Percentiles rank a stretch among this genome's conserved stretches.
Conservation (phyloP, 2,329 filamentous ascomycete species). For the Aspergillus clavatus region DNA sequence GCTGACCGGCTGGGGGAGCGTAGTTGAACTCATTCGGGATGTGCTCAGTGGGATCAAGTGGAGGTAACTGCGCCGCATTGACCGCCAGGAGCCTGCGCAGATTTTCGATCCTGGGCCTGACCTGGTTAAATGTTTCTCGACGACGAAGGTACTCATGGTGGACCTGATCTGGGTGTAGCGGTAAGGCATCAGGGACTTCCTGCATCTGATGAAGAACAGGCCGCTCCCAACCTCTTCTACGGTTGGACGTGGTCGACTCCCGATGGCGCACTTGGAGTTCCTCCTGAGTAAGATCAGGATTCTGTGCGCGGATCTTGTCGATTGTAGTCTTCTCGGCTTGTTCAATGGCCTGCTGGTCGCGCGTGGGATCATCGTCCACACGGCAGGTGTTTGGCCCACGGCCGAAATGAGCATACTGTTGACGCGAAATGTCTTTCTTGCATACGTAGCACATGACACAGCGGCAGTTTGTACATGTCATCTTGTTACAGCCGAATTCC, state of each 20-base stretch:
- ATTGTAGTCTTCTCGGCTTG: constrained; percentile 28
- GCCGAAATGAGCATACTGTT: constrained; percentile 65
- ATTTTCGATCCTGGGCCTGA: neutral
- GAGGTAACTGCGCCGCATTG: neutral
- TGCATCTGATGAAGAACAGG: neutral
- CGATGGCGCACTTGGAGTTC: constrained; percentile 15
- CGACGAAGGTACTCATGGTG: too few relatives aligned
- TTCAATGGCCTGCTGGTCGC: constrained; percentile 24
- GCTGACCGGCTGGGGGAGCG: neutral
- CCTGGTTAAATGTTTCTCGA: too few relatives aligned
- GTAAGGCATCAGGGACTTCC: too few relatives aligned
- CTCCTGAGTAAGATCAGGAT: constrained; percentile 19
- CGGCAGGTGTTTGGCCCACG: constrained; percentile 44
- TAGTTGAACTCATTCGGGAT: neutral
- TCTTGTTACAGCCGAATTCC: constrained; percentile 75
- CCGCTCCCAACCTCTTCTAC: neutral
- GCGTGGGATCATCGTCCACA: constrained; percentile 12
- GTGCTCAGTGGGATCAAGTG: neutral
- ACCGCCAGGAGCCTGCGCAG: neutral
- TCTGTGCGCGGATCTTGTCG: constrained; percentile 20
- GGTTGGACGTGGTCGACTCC: neutral
- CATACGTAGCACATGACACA: constrained; percentile 58
- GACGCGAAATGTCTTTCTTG: constrained; percentile 55
- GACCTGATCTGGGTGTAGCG: neutral
- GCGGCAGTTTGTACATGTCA: constrained; percentile 61